Evolutionary conservation across 345 rosid genomes (phyloP).

Genomic region (Schrenkiella parvula): DNA sequence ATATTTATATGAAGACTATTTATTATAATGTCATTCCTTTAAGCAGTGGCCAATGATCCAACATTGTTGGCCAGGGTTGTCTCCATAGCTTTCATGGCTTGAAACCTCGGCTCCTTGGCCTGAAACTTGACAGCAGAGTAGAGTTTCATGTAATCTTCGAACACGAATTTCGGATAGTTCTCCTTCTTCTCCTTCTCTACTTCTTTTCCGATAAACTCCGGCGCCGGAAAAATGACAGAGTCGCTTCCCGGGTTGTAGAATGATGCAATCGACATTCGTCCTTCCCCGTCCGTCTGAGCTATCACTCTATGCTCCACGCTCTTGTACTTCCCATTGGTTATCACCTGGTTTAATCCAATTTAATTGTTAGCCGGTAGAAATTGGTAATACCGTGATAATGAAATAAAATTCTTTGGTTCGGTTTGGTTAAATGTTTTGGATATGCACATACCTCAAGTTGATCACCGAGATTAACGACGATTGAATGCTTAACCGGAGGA

Average conservation of each 20-base stretch:
- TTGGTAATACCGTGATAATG: too few species aligned
- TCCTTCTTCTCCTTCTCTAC: slow-evolving; percentile 38
- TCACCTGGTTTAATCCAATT: slow-evolving; percentile 48
- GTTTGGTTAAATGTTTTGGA: slow-evolving; percentile 5
- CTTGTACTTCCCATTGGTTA: slow-evolving; percentile 90
- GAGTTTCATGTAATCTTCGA: slow-evolving; percentile 87
- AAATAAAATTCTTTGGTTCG: too few species aligned
- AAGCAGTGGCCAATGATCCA: slow-evolving; percentile 19
- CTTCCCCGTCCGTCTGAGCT: slow-evolving; percentile 63
- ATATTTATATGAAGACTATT: not conserved
- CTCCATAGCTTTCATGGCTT: slow-evolving; percentile 71
- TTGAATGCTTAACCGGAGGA: slow-evolving; percentile 91
- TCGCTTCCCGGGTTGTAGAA: slow-evolving; percentile 93
- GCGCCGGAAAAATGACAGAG: slow-evolving; percentile 80
- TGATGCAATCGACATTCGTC: slow-evolving; percentile 84
- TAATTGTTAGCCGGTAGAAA: too few species aligned
- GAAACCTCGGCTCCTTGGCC: slow-evolving; percentile 92
- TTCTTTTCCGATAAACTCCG: slow-evolving; percentile 53
- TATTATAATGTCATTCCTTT: not conserved
- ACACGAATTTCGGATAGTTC: slow-evolving; percentile 73
- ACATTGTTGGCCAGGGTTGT: slow-evolving; percentile 13
- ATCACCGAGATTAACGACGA: slow-evolving; percentile 91
- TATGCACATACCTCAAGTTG: slow-evolving; percentile 65
- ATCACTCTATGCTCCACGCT: slow-evolving; percentile 85
- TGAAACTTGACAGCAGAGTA: slow-evolving; percentile 74